Evolutionary conservation across 352 stramenopile species (phyloP).

Genomic region (Phytophthora parvispora): DNA sequence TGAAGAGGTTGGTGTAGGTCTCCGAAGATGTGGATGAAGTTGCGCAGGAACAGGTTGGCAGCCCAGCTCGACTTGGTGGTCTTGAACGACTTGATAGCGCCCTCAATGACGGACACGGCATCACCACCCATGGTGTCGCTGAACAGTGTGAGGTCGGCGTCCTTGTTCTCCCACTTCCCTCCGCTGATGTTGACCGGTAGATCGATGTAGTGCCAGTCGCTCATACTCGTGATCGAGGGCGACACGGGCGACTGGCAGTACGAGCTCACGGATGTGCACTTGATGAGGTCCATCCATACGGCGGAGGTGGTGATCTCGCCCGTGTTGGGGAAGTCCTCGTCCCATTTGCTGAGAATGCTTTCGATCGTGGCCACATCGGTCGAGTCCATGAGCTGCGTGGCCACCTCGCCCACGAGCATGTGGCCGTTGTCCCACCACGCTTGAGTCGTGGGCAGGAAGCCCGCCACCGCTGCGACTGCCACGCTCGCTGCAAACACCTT

Average conservation of each 20-base stretch:
- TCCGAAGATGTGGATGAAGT: conserved; percentile 81
- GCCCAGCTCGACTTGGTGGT: conserved; percentile 75
- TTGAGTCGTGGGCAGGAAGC: conserved; percentile 27
- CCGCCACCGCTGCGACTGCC: conserved; percentile 15
- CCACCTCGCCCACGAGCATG: conserved; percentile 68
- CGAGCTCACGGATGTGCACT: conserved; percentile 51
- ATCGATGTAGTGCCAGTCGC: conserved; percentile 80
- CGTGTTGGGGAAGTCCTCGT: conserved; percentile 72
- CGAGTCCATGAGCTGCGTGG: conserved; percentile 58
- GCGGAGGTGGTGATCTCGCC: conserved; percentile 50
- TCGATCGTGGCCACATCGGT: conserved; percentile 61
- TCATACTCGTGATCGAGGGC: conserved; percentile 63
- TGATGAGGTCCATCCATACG: conserved; percentile 71
- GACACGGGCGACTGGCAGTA: conserved; percentile 40
- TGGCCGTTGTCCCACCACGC: conserved; percentile 78
- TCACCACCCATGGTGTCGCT: conserved; percentile 59
- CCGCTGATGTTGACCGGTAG: conserved; percentile 68
- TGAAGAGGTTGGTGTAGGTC: conserved; percentile 78
- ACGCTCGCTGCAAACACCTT: conserved; percentile 36
- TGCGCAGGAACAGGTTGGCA: conserved; percentile 65
- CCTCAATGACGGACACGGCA: conserved; percentile 53
- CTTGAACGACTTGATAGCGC: conserved; percentile 58
- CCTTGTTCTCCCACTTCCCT: conserved; percentile 39
- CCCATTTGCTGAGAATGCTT: conserved; percentile 50
- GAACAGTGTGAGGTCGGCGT: conserved; percentile 60